phyloP scores from a whole-genome alignment of 2,329 filamentous ascomycete species.

The Fusarium bulbicola region DNA sequence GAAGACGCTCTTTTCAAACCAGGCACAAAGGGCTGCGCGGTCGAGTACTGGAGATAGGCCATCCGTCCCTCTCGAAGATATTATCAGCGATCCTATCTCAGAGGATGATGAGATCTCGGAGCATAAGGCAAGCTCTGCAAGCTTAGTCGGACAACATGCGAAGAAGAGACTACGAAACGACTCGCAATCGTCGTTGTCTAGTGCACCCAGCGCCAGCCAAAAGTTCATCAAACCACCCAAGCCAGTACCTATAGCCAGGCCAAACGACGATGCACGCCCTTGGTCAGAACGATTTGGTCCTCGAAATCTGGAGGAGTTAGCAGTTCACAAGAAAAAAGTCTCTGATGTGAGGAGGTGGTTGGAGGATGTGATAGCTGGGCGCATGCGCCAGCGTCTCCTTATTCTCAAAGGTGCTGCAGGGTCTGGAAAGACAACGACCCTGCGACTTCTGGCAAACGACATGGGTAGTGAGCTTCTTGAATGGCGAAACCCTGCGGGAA shows the following conservation, averaged over 20 bases:
- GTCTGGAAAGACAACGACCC: slow-evolving; percentile 89
- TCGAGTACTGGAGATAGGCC: slow-evolving; percentile 44
- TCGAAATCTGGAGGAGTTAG: slow-evolving; percentile 79
- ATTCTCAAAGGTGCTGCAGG: slow-evolving; percentile 91
- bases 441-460: slow-evolving; percentile 80
- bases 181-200: slow-evolving; percentile 34
- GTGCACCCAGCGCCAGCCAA: slow-evolving; percentile 54
- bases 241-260: slow-evolving; percentile 38
- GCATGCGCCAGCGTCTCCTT: slow-evolving; percentile 75
- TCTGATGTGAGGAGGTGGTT: slow-evolving; percentile 87
- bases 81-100: slow-evolving; percentile 66
- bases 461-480: slow-evolving; percentile 82
- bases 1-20: slow-evolving; percentile 68
- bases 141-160: slow-evolving; percentile 65
- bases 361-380: slow-evolving; percentile 74
- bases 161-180: slow-evolving; percentile 60
- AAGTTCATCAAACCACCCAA: slow-evolving; percentile 60
- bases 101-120: slow-evolving; percentile 67
- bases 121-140: slow-evolving; percentile 59
- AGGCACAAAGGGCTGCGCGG: slow-evolving; percentile 60
- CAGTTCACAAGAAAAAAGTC: slow-evolving; percentile 95
- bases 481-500: slow-evolving; percentile 85
- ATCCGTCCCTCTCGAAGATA: slow-evolving; percentile 54
- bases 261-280: slow-evolving; percentile 70
- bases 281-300: slow-evolving; percentile 92